Base-by-base conservation (phyloP, 2,329 filamentous ascomycete genomes). In the Niveomyces coronatus region DNA sequence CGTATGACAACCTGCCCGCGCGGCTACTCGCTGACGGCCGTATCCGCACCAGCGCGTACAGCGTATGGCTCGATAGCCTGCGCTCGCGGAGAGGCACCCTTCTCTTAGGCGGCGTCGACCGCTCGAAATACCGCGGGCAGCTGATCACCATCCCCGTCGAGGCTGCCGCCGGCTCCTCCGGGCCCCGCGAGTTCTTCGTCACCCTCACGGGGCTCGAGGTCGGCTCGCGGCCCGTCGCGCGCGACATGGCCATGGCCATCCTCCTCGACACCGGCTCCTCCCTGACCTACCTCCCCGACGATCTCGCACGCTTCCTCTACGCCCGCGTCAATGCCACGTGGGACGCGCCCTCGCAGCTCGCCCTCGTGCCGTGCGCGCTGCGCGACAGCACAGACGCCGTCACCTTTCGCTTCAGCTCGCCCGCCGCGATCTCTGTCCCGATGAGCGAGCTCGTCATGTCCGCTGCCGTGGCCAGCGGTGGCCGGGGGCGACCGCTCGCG, bases 31-130 rank as follows among this genome's bases (percentile, higher is more conserved):
- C 72, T 20, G 64, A 71, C 4, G 76, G 75, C 7, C 39, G 70
- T 35, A 85, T 85, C 46, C 58, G 70, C 14, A 76, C 79, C 14
- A 79, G 72, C 39, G 78, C 81, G 3, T 88, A 80, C 61, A 85
- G 79, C 51, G 59, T 89, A 30, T 87, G 79, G 76, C 64, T 87
- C 14, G 82, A 87, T 58, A 81, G 86, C 51, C 61, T 85, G 7
- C 69, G 78, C 45, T 64, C 80, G 17, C 73, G 59, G 48, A 74
- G 66, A 0, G 83, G 83, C 38, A 78, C 64, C 43, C 77, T 88
- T 38, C 62, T 88, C 2, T 88, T 88, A 48, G 83, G 83, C 20
- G 83, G 84, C 20, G 71, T 88, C 41, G 80, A 88, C 56, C 73
- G 68, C 3, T 73, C 62, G 16, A 76, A 79, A 46, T 88, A 74